Percentiles rank a stretch among this genome's conserved stretches.
Evolutionary conservation across 2,329 filamentous ascomycete species (phyloP).

Genomic region (Pezizomycotina sp.): DNA sequence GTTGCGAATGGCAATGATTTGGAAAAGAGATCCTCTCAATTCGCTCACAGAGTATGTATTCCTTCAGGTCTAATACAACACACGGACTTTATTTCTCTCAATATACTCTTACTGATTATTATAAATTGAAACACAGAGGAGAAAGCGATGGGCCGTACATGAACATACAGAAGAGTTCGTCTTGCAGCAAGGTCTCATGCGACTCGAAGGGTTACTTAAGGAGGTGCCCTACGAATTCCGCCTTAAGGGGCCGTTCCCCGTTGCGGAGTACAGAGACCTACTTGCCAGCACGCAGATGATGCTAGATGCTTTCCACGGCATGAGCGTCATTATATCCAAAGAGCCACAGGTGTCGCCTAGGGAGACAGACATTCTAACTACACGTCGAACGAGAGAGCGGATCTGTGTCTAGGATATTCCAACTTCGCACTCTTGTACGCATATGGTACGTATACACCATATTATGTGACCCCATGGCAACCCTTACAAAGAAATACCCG

Average conservation of each 20-base stretch:
- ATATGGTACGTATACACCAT: no score
- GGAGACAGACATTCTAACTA: slow-evolving; percentile 66
- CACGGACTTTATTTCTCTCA: slow-evolving; percentile 26
- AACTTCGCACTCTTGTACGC: no score
- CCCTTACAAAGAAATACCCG: no score
- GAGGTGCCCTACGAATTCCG: slow-evolving; percentile 71
- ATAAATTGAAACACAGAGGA: not conserved
- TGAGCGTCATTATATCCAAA: slow-evolving; percentile 81
- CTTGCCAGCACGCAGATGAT: slow-evolving; percentile 67
- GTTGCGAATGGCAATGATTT: slow-evolving; percentile 86
- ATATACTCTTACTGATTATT: slow-evolving; percentile 16
- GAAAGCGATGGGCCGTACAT: slow-evolving; percentile 46
- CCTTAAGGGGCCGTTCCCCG: slow-evolving; percentile 70
- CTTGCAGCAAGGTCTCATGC: slow-evolving; percentile 41
- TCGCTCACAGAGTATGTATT: slow-evolving; percentile 47
- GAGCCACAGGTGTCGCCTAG: slow-evolving; percentile 59
- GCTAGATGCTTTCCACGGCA: slow-evolving; percentile 85
- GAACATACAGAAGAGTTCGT: slow-evolving; percentile 72
- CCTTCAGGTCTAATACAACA: not conserved
- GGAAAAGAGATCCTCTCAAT: slow-evolving; percentile 80
- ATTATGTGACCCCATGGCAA: slow-evolving; percentile 35
- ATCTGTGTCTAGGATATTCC: slow-evolving; percentile 78
- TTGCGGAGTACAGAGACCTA: slow-evolving; percentile 53
- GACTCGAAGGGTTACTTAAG: slow-evolving; percentile 40
- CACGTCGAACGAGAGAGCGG: slow-evolving; percentile 60